Conservation (phyloP, 192 early-diverging fungal species). For the Coemansia sp. region DNA sequence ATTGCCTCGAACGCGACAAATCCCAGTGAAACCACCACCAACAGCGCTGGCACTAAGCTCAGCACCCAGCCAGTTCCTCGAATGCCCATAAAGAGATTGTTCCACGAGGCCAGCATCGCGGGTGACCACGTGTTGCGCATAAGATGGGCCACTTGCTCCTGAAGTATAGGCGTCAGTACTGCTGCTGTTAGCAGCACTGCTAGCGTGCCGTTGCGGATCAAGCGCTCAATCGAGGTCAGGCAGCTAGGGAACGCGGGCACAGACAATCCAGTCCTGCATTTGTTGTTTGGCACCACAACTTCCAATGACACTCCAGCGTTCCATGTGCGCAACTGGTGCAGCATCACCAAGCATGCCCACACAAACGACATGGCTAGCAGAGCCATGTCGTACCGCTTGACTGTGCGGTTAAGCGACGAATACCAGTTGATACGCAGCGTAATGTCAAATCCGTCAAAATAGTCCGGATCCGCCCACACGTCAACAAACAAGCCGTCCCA, state of each 20-base stretch:
- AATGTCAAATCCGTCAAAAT: constrained; percentile 29
- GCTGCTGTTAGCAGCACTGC: constrained; percentile 8
- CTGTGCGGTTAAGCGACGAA: constrained; percentile 62
- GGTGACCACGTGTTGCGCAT: constrained; percentile 18
- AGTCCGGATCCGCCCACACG: constrained; percentile 33
- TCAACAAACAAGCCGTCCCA: constrained; percentile 48
- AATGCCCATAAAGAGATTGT: constrained; percentile 48
- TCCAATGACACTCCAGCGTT: constrained; percentile 3
- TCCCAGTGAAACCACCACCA: constrained; percentile 37
- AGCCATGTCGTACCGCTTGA: constrained; percentile 70
- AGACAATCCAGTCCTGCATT: background rate
- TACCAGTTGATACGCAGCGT: constrained; percentile 60
- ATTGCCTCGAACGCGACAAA: constrained; percentile 31
- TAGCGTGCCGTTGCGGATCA: constrained; percentile 40
- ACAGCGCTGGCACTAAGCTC: constrained; percentile 16
- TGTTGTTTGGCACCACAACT: background rate
- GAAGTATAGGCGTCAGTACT: constrained; percentile 20
- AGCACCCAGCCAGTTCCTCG: constrained; percentile 28
- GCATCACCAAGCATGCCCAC: constrained; percentile 55
- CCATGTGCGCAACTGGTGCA: constrained; percentile 41
- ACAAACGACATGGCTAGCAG: constrained; percentile 64
- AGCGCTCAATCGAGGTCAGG: constrained; percentile 31
- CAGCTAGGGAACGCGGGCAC: constrained; percentile 18
- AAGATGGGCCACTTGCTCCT: constrained; percentile 12
- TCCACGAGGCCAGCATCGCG: constrained; percentile 20